A percentile compares a stretch with the other conserved stretches of the same genome.
phyloP scores from a whole-genome alignment of 768 basidiomycete species.

The Mycena indigotica region DNA sequence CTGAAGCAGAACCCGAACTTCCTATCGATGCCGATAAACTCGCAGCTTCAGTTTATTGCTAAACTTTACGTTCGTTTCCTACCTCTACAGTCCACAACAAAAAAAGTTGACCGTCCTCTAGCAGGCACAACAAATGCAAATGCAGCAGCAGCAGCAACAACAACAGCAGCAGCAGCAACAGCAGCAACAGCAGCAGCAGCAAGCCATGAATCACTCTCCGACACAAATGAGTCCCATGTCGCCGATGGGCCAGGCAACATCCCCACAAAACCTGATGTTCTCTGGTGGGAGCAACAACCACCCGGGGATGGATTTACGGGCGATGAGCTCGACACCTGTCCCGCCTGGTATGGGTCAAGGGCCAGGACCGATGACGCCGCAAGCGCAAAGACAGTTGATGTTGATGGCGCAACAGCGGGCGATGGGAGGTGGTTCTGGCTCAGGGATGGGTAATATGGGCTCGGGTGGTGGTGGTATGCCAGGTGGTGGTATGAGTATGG shows the following conservation, averaged over 20 bases:
- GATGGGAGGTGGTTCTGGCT: conserved; percentile 22
- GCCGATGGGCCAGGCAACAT: conserved; percentile 23
- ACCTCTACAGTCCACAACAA: background rate
- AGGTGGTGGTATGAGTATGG: conserved; percentile 30
- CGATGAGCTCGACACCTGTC: conserved; percentile 23
- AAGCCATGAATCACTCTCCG: conserved; percentile 26
- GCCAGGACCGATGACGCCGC: conserved; percentile 19
- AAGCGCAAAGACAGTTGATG: conserved; percentile 25
- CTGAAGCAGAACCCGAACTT: conserved; percentile 55
- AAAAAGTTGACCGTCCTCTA: background rate
- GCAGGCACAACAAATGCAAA: conserved; percentile 17
- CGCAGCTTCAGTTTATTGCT: conserved; percentile 64
- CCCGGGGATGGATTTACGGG: conserved; percentile 23
- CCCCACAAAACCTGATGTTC: conserved; percentile 24
- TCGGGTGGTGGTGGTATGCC: conserved; percentile 28
- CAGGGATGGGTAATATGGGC: conserved; percentile 25
- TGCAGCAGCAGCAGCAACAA: conserved; percentile 28
- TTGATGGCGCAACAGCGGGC: conserved; percentile 29
- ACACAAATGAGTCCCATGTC: conserved; percentile 28
- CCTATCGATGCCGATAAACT: conserved; percentile 46
- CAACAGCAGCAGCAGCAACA: conserved; percentile 26
- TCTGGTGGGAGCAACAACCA: conserved; percentile 16
- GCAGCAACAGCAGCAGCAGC: conserved; percentile 27
- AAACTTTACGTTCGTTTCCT: conserved; percentile 48
- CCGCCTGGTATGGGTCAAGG: conserved; percentile 32